Evolutionary conservation across 306 rosid species (phyloP), one percentile per base, ranked within the genome.

Genomic region (Vigna angularis): DNA sequence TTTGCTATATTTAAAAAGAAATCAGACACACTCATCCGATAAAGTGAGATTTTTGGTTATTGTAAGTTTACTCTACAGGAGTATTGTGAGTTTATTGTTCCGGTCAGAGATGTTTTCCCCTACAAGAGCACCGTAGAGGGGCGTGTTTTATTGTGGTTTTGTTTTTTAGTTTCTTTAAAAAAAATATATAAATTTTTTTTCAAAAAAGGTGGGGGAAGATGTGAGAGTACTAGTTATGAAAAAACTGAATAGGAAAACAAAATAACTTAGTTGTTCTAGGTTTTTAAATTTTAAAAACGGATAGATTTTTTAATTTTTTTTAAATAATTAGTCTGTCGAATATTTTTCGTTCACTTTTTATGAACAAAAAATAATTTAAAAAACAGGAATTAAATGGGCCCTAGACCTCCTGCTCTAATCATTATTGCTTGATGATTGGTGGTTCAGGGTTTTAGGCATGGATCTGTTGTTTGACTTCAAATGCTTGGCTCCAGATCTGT

Each of bases 381-480:
- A 55, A 55, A 55, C 30, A 18, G 61, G 14, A 55, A 9, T 18
- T 28, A 55, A 55, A 20, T 18, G 20, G 28, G 61, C 30, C 14
- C 28, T 18, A 18, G 20, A 69, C 82, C 53, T 4, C n/a, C 44
- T 55, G 55, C 26, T 71, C 49, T 62, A 22, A 22, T 71, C 65
- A 49, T 59, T 49, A 65, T 72, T 75, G 44, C 36, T 32, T 69
- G 65, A 72, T 77, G 30, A 45, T 76, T 5, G 56, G 57, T 53
- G 30, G 56, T 45, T 16, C 45, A 73, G 42, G 57, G 58, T 64
- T 74, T 70, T 45, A 49, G 81, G 79, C 69, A 67, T 83, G 53
- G 1, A 66, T 82, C 8, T 82, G 78, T 68, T 69, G 56, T 78
- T 79, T 71, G 53, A 72, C 53, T 67, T 34, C 20, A 47, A 17